Base-by-base conservation (phyloP, 2,329 filamentous ascomycete genomes). In the Trematosphaeria pertusa region DNA sequence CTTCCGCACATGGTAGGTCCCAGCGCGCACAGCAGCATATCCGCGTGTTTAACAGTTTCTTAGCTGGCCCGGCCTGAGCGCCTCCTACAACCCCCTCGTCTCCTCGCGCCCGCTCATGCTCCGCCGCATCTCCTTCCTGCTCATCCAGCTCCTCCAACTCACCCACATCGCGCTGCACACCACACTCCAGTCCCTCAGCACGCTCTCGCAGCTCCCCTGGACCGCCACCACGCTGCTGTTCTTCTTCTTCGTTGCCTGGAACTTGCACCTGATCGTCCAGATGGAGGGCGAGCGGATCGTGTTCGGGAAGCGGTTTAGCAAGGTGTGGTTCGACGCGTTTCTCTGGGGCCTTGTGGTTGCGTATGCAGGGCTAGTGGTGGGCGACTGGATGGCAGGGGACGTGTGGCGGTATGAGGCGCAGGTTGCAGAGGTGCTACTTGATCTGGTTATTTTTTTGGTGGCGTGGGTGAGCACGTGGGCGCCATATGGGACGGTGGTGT, bases 211-310 rank as follows among this genome's bases (percentile, higher is more conserved):
- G 7, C n/a, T 46, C 6, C 50, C 46, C 12, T 34, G 14, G 10
- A 6, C 31, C 15, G 28, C 52, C 42, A 31, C 30, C 32, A 30
- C 30, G 21, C 24, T 56, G 12, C 48, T 56, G 20, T 49, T 50
- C 39, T 52, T 55, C 46, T 39, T 52, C 31, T 53, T 48, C 34
- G 22, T 42, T 33, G 50, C 46, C n/a, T 56, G 53, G 53, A 56
- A 56, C 30, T 33, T 56, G 31, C 53, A 56, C 22, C 42, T 56
- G 11, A 42, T 56, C 28, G 47, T 51, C 9, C 21, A 50, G 5
- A 50, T 53, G 46, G 20, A 48, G 24, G 53, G 53, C 1, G 32
- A 34, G 18, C 21, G 50, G 34, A 37, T 14, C 20, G 46, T 53
- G 19, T 37, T 53, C 11, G 46, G 41, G 15, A 30, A 11, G 19